Evolutionary conservation across 768 basidiomycete genomes (phyloP), one percentile per base, ranked within the genome.

Genomic region (Royoungia palumana): DNA sequence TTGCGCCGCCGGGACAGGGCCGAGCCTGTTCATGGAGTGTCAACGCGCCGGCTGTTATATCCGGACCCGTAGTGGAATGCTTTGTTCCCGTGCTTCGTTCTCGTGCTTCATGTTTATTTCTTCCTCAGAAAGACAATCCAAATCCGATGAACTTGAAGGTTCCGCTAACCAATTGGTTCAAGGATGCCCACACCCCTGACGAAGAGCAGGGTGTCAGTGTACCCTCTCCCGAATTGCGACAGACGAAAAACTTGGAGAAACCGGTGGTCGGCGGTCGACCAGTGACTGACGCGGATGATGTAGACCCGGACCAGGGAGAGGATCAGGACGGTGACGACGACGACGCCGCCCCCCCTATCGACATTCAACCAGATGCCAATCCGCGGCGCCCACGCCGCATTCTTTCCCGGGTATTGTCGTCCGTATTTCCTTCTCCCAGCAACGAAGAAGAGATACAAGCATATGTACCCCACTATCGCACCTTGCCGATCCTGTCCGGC

Each of bases 401-500:
- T 19, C 22, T 41, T 17, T 49, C 59, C 25, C 10, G 42, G n/a
- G 35, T 54, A 39, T 46, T 28, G 13, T 50, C 54, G 2, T 41
- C 19, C n/a, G 0, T 62, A 27, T 51, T 39, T 42, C 63, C 59
- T 16, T 46, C 64, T 2, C 51, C 56, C 16, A 58, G 13, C 5
- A 17, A 49, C 8, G 65, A 67, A 35, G 62, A 62, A 37, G 58
- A 61, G 32, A 53, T 67, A 0, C 66, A 64, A 28, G 47, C 60
- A 25, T 76, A 73, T 47, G 59, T 77, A 25, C 82, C 83, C 20
- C 77, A 78, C 44, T 85, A 84, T 60, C 81, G 88, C 16, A 70
- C 70, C 44, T 67, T 80, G 6, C 86, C 86, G 0, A 82, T 89
- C 35, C 48, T 88, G 9, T 81, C 87, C 13, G 85, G 83, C 17